Conservation (phyloP, 1,139 yeast genomes). For the Suhomyces bolitotheri region DNA sequence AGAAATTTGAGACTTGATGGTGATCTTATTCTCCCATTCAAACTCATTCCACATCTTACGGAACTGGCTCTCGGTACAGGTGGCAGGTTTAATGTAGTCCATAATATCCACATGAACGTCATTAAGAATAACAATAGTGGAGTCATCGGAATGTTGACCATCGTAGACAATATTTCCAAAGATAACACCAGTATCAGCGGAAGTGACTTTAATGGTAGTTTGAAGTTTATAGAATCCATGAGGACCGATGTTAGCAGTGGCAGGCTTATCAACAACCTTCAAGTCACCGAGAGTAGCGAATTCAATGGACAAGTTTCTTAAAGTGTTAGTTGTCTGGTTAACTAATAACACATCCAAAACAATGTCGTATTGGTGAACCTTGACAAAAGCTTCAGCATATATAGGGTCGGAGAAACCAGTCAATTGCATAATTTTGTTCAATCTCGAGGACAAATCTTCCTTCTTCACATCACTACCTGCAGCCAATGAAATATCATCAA, state of each 20-base stretch:
- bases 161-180: conserved; percentile 97
- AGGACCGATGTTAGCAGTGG: conserved; percentile 92
- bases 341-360: conserved; percentile 91
- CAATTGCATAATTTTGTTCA: conserved; percentile 85
- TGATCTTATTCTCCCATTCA: conserved; percentile 99
- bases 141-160: conserved; percentile 91
- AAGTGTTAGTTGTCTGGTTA: conserved; percentile 88
- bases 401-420: conserved; percentile 98
- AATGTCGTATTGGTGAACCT: conserved; percentile 94
- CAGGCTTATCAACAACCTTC: conserved; percentile 90
- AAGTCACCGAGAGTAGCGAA: conserved; percentile 96
- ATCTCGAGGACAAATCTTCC: conserved; percentile 70
- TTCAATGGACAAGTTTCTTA: conserved; percentile 90
- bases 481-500: conserved; percentile 54
- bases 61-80: conserved; percentile 85
- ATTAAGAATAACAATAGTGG: conserved; percentile 85
- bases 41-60: conserved; percentile 99
- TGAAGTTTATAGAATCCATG: conserved; percentile 92
- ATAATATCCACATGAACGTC: conserved; percentile 95
- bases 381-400: conserved; percentile 94
- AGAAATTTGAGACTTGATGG: conserved; percentile 70
- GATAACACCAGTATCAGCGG: conserved; percentile 86
- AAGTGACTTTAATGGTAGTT: conserved; percentile 88
- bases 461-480: conserved; percentile 47
- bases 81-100: conserved; percentile 96